Evolutionary conservation across 176 grass and related monocot genomes (phyloP).

Genomic region (Triticum timopheevii): DNA sequence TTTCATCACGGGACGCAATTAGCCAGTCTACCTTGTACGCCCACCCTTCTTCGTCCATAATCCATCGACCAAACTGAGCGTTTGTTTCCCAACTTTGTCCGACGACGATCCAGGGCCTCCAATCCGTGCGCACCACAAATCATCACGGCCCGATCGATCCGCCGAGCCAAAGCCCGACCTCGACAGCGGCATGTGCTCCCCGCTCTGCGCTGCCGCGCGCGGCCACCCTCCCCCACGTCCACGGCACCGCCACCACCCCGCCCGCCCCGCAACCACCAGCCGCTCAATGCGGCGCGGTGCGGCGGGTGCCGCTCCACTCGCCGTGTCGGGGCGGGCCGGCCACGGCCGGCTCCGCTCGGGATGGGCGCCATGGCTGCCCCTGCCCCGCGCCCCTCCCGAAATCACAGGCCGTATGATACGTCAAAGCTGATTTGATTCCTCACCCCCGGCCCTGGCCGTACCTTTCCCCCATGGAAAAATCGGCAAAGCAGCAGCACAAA

Average conservation of each 20-base stretch:
- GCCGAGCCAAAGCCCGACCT: neutral
- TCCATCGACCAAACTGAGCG: neutral
- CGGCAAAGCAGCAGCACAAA: neutral
- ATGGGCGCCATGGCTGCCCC: neutral
- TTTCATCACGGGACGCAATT: too few species aligned
- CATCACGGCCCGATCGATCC: neutral
- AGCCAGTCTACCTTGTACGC: neutral
- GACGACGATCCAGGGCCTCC: neutral
- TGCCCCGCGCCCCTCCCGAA: neutral
- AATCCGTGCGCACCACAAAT: neutral
- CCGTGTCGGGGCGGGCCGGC: neutral
- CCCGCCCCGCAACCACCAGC: neutral
- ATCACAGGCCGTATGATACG: constrained; percentile 7
- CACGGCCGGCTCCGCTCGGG: too few species aligned
- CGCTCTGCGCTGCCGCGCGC: neutral
- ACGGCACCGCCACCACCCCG: neutral
- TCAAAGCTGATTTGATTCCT: constrained; percentile 17
- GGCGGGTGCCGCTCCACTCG: constrained; percentile 7
- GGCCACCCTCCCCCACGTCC: neutral
- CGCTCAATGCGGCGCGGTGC: neutral
- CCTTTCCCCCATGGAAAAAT: neutral
- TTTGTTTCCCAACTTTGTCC: neutral
- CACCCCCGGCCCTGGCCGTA: neutral
- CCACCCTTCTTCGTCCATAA: neutral
- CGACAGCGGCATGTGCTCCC: neutral